These are phyloP conservation scores for Ichthyophthirius multifiliis DNA, from an alignment of 169 alveolate species.

Conservation along the genomic window DNA sequence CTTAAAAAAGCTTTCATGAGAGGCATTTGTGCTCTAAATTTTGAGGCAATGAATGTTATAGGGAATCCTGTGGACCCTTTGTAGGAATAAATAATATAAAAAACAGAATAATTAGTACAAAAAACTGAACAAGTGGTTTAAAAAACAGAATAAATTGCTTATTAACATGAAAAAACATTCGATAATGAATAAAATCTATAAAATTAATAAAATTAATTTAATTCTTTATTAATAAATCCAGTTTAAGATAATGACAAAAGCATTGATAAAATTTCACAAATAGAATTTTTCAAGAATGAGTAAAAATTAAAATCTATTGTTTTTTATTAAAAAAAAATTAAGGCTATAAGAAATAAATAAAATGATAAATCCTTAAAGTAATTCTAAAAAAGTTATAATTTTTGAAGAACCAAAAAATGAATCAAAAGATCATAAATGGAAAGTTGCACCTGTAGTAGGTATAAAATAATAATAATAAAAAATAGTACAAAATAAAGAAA, in stretches of 20 bases:
- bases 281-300: too few species aligned
- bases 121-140: neutral
- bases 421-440: constrained; percentile 67
- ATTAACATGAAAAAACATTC: neutral
- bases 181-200: neutral
- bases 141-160: neutral
- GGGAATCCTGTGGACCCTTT: neutral
- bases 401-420: constrained; percentile 47
- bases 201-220: neutral
- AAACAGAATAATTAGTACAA: neutral
- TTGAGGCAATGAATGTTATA: constrained; percentile 87
- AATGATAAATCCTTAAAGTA: too few species aligned
- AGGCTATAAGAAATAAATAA: too few species aligned
- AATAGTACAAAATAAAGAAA: neutral
- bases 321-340: too few species aligned
- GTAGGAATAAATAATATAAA: too few species aligned
- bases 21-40: constrained; percentile 87
- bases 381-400: constrained; percentile 10
- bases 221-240: neutral
- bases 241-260: too few species aligned
- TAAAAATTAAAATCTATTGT: too few species aligned
- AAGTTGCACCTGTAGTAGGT: constrained; percentile 67
- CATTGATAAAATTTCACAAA: too few species aligned
- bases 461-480: neutral
- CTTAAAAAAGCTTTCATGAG: constrained; percentile 88